Evolutionary conservation across 371 early-diverging fungal genomes (phyloP).

Genomic region (Thermomucor indicae-seudaticae): DNA sequence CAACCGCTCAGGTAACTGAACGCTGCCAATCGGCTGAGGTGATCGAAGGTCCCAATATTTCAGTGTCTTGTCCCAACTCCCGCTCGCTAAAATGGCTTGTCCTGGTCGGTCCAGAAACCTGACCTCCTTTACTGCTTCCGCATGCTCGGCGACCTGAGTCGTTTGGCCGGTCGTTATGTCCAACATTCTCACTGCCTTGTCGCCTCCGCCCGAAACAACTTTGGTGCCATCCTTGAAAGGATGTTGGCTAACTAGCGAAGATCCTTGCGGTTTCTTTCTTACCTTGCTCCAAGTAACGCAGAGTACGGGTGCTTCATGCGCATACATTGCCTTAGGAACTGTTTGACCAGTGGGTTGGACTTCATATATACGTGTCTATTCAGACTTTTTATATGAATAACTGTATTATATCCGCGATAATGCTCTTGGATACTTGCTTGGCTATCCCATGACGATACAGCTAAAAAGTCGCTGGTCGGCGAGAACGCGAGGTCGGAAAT

Average conservation of each 20-base stretch:
- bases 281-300: constrained; percentile 88
- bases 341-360: constrained; percentile 71
- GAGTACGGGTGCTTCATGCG: constrained; percentile 84
- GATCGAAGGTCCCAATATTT: constrained; percentile 92
- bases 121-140: constrained; percentile 70
- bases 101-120: constrained; percentile 70
- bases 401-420: too few species aligned
- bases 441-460: constrained; percentile 88
- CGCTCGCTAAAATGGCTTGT: constrained; percentile 71
- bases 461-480: constrained; percentile 72
- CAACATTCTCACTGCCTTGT: constrained; percentile 75
- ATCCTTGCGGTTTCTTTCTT: constrained; percentile 3
- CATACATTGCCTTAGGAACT: constrained; percentile 71
- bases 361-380: constrained; percentile 90
- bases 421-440: constrained; percentile 47
- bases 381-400: too few species aligned
- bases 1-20: constrained; percentile 79
- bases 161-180: constrained; percentile 79
- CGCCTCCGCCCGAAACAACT: constrained; percentile 49
- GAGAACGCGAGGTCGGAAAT: constrained; percentile 76
- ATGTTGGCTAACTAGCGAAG: neutral
- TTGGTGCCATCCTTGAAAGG: constrained; percentile 15
- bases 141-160: constrained; percentile 75
- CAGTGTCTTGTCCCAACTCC: constrained; percentile 96
- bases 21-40: constrained; percentile 68